Percentiles rank a stretch among this genome's conserved stretches.
Evolutionary conservation across 2,329 filamentous ascomycete species (phyloP).

Genomic region (Stromatinia cepivora): DNA sequence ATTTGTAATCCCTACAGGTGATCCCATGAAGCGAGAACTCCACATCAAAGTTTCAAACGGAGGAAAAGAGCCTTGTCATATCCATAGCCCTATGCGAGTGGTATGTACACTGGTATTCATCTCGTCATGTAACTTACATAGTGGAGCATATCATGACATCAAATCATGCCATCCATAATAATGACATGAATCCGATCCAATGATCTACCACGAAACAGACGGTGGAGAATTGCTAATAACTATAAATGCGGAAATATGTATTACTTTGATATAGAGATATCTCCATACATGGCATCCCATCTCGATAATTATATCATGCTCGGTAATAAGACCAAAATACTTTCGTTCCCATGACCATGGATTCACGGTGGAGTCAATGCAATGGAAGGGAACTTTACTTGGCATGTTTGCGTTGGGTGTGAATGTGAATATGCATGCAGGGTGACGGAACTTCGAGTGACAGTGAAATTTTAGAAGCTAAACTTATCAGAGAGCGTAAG

Average conservation of each 20-base stretch:
- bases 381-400: not conserved
- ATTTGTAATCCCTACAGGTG: not conserved
- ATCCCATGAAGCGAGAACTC: not conserved
- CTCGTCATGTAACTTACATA: not conserved
- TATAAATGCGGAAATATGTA: not conserved
- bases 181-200: not conserved
- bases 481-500: not conserved
- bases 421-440: conserved; percentile 1
- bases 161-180: not conserved
- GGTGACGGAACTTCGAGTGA: not conserved
- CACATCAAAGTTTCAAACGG: conserved; percentile 2
- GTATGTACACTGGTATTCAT: not conserved
- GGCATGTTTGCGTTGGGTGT: not conserved
- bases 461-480: not conserved
- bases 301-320: not conserved
- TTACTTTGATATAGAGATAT: not conserved
- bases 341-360: conserved; percentile 10
- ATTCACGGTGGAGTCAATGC: not conserved
- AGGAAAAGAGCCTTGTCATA: not conserved
- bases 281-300: not conserved
- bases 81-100: not conserved
- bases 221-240: not conserved
- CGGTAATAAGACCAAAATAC: not conserved
- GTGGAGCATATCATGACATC: not conserved
- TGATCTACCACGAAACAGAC: conserved; percentile 12